Conservation (phyloP, 345 rosid species). For the Pistacia vera region DNA sequence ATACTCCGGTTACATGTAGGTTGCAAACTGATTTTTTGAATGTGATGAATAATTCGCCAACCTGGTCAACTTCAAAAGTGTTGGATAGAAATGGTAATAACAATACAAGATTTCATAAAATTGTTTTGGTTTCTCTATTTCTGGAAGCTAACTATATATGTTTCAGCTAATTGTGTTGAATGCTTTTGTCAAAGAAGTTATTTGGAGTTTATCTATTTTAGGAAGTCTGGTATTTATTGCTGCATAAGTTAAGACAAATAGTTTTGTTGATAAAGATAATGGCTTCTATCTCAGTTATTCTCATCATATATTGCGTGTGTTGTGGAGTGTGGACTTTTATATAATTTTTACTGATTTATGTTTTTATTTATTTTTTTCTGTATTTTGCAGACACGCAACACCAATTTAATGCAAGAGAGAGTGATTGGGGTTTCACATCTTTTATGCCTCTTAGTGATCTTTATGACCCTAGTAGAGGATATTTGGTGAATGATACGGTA, state of each 20-base stretch:
- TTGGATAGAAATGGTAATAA: neutral
- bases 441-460: conserved; percentile 92
- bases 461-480: conserved; percentile 84
- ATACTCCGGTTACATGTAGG: neutral
- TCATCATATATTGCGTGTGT: neutral
- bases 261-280: neutral
- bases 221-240: neutral
- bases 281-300: neutral
- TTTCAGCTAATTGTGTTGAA: neutral
- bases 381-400: conserved; percentile 85
- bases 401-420: conserved; percentile 93
- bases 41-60: neutral
- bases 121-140: neutral
- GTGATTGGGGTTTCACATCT: conserved; percentile 99
- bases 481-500: conserved; percentile 71
- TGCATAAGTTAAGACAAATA: neutral
- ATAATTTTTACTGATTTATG: neutral
- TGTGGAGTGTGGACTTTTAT: neutral
- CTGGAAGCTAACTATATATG: neutral
- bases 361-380: neutral
- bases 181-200: neutral
- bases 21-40: neutral
- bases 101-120: neutral
- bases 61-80: conserved; percentile 2
- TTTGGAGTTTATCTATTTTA: neutral